Evolutionary conservation across 306 rosid genomes (phyloP).

Genomic region (Dalbergia oliveri): DNA sequence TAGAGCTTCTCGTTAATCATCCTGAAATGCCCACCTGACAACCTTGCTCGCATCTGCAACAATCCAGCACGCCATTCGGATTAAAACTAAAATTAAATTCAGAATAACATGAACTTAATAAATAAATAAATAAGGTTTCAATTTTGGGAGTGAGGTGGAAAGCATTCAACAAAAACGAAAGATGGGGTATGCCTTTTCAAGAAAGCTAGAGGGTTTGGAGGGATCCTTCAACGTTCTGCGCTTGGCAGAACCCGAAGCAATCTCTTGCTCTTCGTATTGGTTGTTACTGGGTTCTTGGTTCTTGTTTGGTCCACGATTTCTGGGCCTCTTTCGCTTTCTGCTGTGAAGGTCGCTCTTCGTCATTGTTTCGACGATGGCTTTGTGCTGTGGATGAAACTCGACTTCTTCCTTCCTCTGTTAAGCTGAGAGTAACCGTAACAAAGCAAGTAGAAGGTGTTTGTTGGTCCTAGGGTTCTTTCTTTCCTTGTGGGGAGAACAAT

Average conservation of each 20-base stretch:
- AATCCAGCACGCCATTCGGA: constrained; percentile 13
- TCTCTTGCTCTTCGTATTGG: constrained; percentile 15
- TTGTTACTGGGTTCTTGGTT: constrained; percentile 14
- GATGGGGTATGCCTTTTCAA: constrained; percentile 61
- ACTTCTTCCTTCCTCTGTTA: no score
- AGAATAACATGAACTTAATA: not conserved
- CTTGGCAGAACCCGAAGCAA: constrained; percentile 43
- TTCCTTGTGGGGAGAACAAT: no score
- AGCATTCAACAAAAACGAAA: not conserved
- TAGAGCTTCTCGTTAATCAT: constrained; percentile 97
- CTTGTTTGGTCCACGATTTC: constrained; percentile 30
- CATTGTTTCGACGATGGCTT: constrained; percentile 46
- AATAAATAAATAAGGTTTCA: not conserved
- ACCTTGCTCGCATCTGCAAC: constrained; percentile 82
- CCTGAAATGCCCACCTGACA: constrained; percentile 96
- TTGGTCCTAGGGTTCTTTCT: not conserved
- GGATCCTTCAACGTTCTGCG: constrained; percentile 46
- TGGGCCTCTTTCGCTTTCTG: constrained; percentile 65
- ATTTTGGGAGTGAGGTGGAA: not conserved
- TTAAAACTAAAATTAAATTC: not conserved
- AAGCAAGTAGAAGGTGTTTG: not conserved
- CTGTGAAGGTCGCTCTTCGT: constrained; percentile 39
- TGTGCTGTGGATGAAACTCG: not conserved
- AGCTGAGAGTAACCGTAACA: not conserved
- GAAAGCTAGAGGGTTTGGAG: constrained; percentile 64